phyloP scores from a whole-genome alignment of 352 stramenopile species.

The Phytophthora parvispora region DNA sequence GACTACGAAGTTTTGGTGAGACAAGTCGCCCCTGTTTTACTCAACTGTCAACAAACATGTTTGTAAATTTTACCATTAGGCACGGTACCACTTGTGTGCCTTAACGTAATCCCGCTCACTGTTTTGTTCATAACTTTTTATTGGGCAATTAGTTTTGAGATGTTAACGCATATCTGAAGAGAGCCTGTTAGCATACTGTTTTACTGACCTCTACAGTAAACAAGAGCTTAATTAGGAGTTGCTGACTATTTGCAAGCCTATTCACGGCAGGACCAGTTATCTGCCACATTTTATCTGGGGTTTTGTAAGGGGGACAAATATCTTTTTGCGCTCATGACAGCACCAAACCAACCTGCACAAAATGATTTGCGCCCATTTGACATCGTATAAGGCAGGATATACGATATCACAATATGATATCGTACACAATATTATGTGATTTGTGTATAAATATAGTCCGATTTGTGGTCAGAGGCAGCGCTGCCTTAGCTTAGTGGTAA shows the following conservation, averaged over 20 bases:
- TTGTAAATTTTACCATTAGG: too few species aligned
- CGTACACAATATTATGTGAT: background rate
- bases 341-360: background rate
- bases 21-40: too few species aligned
- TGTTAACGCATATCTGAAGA: background rate
- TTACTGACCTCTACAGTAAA: background rate
- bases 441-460: slow-evolving; percentile 1
- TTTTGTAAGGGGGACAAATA: too few species aligned
- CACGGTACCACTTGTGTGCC: background rate
- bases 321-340: too few species aligned
- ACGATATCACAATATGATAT: background rate
- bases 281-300: background rate
- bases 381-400: background rate
- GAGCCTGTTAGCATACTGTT: background rate
- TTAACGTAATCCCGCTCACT: background rate
- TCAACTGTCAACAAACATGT: too few species aligned
- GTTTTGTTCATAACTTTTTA: background rate
- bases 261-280: background rate
- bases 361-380: background rate
- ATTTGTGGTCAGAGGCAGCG: background rate
- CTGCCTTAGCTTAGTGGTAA: slow-evolving; percentile 1
- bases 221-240: background rate
- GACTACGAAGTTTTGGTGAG: too few species aligned
- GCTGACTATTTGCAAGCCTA: background rate
- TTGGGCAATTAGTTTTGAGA: background rate